Evolutionary conservation across 2,329 filamentous ascomycete genomes (phyloP), one percentile per base, ranked within the genome.

Genomic region (Aureobasidium uvarum): DNA sequence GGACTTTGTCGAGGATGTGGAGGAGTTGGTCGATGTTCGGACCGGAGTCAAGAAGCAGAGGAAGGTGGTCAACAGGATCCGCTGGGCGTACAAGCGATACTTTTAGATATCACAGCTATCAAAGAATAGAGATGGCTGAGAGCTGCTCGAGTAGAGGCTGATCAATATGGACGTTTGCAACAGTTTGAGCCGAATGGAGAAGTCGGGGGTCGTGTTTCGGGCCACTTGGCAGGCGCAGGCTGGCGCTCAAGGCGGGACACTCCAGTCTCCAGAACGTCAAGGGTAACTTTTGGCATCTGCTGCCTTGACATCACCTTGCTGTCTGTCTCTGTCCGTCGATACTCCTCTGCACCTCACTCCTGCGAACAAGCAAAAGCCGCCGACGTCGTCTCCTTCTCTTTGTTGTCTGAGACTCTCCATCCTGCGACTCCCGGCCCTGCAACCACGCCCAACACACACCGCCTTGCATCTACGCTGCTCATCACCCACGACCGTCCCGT

Each of bases 81-180:
- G 91, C 68, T 98, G 95, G 94, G 89, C 90, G 4, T 98, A 97
- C 80, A 86, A 86, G 2, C 88, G 88, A 74, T 97, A 90, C 89
- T 76, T 82, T 33, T 72, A 66, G 63, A 39, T 56, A 23, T 18
- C 2, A 6, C 1, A 31, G 3, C 1, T 6, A 31, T 31, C n/a
- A 41, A 36, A 8, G 39, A 20, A 36, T 33, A 18, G 48, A 51
- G 23, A 51, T 51, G 48, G 48, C 48, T 25, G 33, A 13, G 11
- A 54, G 18, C 36, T 38, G n/a, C 8, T 23, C 11, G 7, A 20
- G 13, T 1, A 13, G 23, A 38, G 51, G 51, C 36, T 39, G 51
- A 18, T 55, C 52, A 55, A 55, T 55, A 41, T 18, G 18, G 54
- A 58, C 54, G 54, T 58, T 58, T n/a, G 20, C 16, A 58, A 58